Evolutionary conservation across 1,284 basidiomycete genomes (phyloP).

Genomic region (Malassezia globosa): DNA sequence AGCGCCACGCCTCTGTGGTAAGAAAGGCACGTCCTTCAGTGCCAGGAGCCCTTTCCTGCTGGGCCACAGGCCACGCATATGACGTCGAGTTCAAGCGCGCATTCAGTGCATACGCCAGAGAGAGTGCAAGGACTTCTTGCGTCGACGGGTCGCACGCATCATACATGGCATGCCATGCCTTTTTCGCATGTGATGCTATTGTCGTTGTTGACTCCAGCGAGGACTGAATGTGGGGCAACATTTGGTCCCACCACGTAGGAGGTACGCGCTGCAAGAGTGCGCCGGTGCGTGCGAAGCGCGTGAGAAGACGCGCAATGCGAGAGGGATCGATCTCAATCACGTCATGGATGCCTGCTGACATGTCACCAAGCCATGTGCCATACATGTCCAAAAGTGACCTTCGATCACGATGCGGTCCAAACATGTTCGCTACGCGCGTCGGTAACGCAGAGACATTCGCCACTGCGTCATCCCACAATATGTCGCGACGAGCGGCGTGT

Average conservation of each 20-base stretch:
- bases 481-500: constrained; percentile 1
- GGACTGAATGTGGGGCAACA: not conserved
- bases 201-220: no score
- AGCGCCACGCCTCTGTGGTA: not conserved
- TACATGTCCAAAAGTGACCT: constrained; percentile 1
- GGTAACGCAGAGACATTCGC: constrained; percentile 7
- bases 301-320: not conserved
- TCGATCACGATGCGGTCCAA: not conserved
- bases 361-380: not conserved
- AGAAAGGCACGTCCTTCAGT: constrained; percentile 12
- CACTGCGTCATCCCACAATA: constrained; percentile 2
- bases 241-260: not conserved
- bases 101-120: constrained; percentile 2
- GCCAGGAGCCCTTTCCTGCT: constrained; percentile 4
- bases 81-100: not conserved
- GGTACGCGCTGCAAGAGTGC: not conserved
- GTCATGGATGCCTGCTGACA: not conserved
- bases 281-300: not conserved
- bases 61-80: constrained; percentile 1
- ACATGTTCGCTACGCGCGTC: constrained; percentile 13
- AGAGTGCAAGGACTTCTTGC: not conserved
- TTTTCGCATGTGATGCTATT: no score
- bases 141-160: not conserved
- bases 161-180: constrained; percentile 3
- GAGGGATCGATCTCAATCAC: not conserved